phyloP scores from a whole-genome alignment of 257 asterid species.

The Plantago ovata region DNA sequence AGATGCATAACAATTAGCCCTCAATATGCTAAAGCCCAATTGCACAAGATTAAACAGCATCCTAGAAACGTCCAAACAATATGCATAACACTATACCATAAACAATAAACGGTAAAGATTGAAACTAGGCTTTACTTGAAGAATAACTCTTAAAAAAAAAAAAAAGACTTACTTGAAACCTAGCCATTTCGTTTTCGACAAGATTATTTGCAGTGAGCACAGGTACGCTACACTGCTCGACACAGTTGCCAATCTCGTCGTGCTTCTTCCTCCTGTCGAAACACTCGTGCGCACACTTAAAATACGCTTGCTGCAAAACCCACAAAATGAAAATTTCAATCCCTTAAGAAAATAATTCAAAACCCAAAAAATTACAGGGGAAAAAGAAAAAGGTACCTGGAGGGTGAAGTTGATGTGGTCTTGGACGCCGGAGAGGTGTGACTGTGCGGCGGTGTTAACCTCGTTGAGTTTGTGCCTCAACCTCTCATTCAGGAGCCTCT shows the following conservation, averaged over 20 bases:
- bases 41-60: too few relatives aligned
- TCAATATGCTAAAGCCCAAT: too few relatives aligned
- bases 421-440: slow-evolving; percentile 69
- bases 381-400: slow-evolving; percentile 42
- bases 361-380: neutral
- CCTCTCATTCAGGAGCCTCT: slow-evolving; percentile 64
- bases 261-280: slow-evolving; percentile 66
- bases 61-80: too few relatives aligned
- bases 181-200: slow-evolving; percentile 83
- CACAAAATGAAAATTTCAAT: neutral
- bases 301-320: slow-evolving; percentile 77
- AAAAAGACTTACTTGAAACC: slow-evolving; percentile 47
- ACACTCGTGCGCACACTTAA: slow-evolving; percentile 90
- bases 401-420: slow-evolving; percentile 94
- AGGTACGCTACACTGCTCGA: slow-evolving; percentile 86
- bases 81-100: too few relatives aligned
- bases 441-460: slow-evolving; percentile 75
- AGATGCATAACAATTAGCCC: neutral
- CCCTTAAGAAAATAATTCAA: neutral
- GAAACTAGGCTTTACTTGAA: too few relatives aligned
- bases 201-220: slow-evolving; percentile 80
- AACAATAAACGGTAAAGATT: too few relatives aligned
- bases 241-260: slow-evolving; percentile 74
- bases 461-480: slow-evolving; percentile 75
- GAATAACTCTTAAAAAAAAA: too few relatives aligned